These are phyloP conservation scores for Penicillium cosmopolitanum DNA, from an alignment of 495 filamentous ascomycete species.

Conservation along the genomic window DNA sequence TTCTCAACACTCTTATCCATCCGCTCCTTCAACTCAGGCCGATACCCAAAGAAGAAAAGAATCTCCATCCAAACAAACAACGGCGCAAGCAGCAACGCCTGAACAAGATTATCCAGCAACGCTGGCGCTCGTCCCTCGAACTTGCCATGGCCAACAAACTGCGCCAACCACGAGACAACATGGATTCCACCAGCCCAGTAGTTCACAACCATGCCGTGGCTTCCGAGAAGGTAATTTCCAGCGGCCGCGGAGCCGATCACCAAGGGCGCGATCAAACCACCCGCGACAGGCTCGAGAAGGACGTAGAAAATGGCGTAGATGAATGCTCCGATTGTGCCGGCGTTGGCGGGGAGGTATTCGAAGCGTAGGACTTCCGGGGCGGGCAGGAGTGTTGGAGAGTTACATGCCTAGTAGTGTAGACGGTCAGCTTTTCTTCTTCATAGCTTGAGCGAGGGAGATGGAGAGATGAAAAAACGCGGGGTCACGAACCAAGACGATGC, in stretches of 20 bases:
- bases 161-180: slow-evolving; percentile 77
- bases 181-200: slow-evolving; percentile 70
- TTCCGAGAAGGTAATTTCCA: slow-evolving; percentile 71
- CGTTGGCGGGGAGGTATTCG: slow-evolving; percentile 77
- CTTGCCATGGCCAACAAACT: slow-evolving; percentile 89
- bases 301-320: slow-evolving; percentile 81
- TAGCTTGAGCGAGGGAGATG: background rate
- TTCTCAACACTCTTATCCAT: slow-evolving; percentile 73
- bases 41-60: slow-evolving; percentile 87
- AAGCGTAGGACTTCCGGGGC: slow-evolving; percentile 71
- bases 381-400: slow-evolving; percentile 71
- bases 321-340: slow-evolving; percentile 74
- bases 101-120: slow-evolving; percentile 84
- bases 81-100: slow-evolving; percentile 93
- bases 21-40: slow-evolving; percentile 79
- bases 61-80: slow-evolving; percentile 98
- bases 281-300: slow-evolving; percentile 91
- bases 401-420: slow-evolving; percentile 63
- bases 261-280: slow-evolving; percentile 70
- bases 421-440: slow-evolving; percentile 7
- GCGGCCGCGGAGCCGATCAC: slow-evolving; percentile 73
- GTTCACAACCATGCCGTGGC: slow-evolving; percentile 68
- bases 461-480: slow-evolving; percentile 4
- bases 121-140: slow-evolving; percentile 91
- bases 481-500: slow-evolving; percentile 72